Conservation (phyloP, 768 basidiomycete genomes). For the Phylloporus sp. region DNA sequence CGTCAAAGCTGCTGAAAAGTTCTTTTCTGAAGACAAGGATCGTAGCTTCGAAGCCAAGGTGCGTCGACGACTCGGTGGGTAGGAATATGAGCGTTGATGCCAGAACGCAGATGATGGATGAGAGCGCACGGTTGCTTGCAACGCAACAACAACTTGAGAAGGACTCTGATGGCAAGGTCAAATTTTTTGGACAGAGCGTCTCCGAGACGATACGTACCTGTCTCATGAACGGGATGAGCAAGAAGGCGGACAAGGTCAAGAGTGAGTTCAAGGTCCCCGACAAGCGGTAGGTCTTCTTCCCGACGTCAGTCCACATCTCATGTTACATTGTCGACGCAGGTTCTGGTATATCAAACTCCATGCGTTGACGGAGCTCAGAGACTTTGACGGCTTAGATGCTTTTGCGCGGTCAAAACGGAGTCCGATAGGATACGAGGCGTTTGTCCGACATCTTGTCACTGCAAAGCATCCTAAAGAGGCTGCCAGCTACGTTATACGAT, state of each 20-base stretch:
- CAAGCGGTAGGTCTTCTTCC: constrained; percentile 59
- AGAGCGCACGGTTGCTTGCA: constrained; percentile 66
- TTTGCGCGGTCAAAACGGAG: constrained; percentile 86
- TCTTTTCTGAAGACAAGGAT: constrained; percentile 94
- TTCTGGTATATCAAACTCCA: constrained; percentile 94
- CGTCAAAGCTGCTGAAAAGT: constrained; percentile 82
- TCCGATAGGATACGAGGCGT: constrained; percentile 93
- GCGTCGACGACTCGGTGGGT: neutral
- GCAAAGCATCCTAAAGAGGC: constrained; percentile 77
- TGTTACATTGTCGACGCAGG: constrained; percentile 36
- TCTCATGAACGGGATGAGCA: constrained; percentile 72
- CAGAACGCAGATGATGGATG: constrained; percentile 80
- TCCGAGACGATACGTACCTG: constrained; percentile 83
- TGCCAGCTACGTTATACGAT: constrained; percentile 68
- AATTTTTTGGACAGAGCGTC: constrained; percentile 78
- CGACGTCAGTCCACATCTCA: neutral
- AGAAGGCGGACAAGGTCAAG: constrained; percentile 85
- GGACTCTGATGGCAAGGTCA: constrained; percentile 71
- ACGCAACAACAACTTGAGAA: constrained; percentile 86
- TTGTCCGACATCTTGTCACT: constrained; percentile 73
- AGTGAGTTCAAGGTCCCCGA: constrained; percentile 92
- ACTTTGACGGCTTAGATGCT: constrained; percentile 81
- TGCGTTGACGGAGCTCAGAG: constrained; percentile 68
- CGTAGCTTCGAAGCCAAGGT: constrained; percentile 88
- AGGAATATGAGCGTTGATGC: neutral